Base-by-base conservation (phyloP, 257 asterid species). In the Vinca minor region DNA sequence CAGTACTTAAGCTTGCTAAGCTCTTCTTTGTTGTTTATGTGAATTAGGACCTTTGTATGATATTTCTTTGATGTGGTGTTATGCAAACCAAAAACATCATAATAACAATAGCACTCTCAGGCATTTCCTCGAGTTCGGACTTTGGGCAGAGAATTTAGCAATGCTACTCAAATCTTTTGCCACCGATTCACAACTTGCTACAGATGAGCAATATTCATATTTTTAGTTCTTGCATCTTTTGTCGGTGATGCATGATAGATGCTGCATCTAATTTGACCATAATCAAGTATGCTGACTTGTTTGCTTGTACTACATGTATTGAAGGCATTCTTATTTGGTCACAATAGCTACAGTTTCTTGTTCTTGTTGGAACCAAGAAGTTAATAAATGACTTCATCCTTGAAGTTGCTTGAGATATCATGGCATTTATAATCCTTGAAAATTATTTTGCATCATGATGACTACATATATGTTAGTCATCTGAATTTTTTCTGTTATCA, bases 381-480 rank as follows among this genome's bases (percentile, higher is more conserved):
- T 44, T 29, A 44, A 36, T 42, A 20, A 5, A 28, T n/a, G 55
- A 38, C 32, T 54, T 39, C 28, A 32, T 55, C 61, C n/a, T n/a
- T n/a, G 61, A 55, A 31, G 21, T 39, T 53, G 42, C 70, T 10
- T 54, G 53, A 32, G 44, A 20, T 39, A 41, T 66, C 7, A 25
- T 25, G n/a, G 12, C 23, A 44, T 46, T 34, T 44, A 5, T 4
- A 7, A 15, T 21, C 14, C 12, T 54, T 29, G 28, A 15, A 64
- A 54, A n/a, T n/a, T n/a, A n/a, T n/a, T n/a, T n/a, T n/a, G n/a
- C n/a, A n/a, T 53, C 25, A 15, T 50, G 46, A 42, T 32, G 41
- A 50, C 0, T n/a, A n/a, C 20, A 4, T 25, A 34, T 23, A n/a
- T n/a, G n/a, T n/a, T n/a, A 23, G 23, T 59, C 55, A 17, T 21